These are phyloP conservation scores for Handroanthus guayacan DNA, from an alignment of 257 asterid genomes.

Conservation along the genomic window DNA sequence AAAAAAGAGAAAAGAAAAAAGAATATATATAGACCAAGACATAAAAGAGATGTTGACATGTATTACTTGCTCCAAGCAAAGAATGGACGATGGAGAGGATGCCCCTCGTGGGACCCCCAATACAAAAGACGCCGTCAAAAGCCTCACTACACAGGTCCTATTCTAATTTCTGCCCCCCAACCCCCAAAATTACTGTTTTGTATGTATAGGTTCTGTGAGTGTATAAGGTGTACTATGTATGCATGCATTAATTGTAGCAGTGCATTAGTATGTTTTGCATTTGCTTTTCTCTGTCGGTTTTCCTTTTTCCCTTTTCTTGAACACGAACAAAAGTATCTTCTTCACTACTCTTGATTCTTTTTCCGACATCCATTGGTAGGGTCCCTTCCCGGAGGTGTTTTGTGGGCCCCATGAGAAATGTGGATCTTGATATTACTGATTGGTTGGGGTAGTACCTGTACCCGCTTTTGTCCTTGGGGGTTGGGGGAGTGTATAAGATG, in stretches of 20 bases:
- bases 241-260: constrained; percentile 2
- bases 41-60: constrained; percentile 84
- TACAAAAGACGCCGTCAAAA: constrained; percentile 96
- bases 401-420: constrained; percentile 37
- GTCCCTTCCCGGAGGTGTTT: constrained; percentile 25
- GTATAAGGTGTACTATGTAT: background rate
- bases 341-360: constrained; percentile 21
- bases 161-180: constrained; percentile 7
- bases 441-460: background rate
- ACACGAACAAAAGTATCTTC: constrained; percentile 16
- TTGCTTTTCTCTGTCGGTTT: constrained; percentile 22
- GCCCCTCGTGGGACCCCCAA: constrained; percentile 90
- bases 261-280: background rate
- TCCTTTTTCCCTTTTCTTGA: constrained; percentile 26
- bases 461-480: constrained; percentile 5
- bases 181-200: background rate
- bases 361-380: constrained; percentile 45
- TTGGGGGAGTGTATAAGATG: no score
- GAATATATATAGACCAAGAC: background rate
- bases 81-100: constrained; percentile 67
- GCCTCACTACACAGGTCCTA: constrained; percentile 89
- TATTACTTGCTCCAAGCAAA: constrained; percentile 94
- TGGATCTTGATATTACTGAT: background rate
- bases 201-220: constrained; percentile 8
- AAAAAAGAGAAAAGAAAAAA: background rate